Evolutionary conservation across 768 basidiomycete species (phyloP), one percentile per base, ranked within the genome.

Genomic region (Pholiota conissans): DNA sequence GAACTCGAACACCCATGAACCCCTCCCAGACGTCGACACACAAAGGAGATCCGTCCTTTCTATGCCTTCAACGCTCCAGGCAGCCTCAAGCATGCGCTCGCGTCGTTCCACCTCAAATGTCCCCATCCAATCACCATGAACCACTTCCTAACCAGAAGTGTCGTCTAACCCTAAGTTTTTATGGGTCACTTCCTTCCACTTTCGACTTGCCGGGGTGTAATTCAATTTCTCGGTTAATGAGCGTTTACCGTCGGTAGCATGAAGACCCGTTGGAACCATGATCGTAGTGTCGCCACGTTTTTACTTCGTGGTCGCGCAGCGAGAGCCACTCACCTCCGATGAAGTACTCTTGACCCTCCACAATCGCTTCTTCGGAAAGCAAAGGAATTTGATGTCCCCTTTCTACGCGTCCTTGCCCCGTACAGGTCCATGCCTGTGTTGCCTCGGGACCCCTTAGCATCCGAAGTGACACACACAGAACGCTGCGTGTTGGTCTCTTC

Each of bases 91-190:
- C 54, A 40, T 63, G 59, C 60, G 35, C 55, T 63, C 55, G 54
- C 56, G 64, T 58, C 59, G 39, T 60, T 65, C 63, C 73, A 76
- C 69, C 61, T 56, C 59, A 63, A 66, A 63, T 63, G 68, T 69
- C 60, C 59, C 74, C 72, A 68, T 74, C 80, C 81, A 83, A 78
- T 72, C 74, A 81, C 80, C 63, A 71, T 70, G 78, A 74, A 77
- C 72, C 78, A 76, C 75, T 73, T 70, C 68, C 69, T 64, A 67
- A 66, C 67, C 63, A 67, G 73, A 70, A 75, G 80, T 80, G 81
- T 71, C 71, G 76, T 80, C 81, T 84, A 85, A 85, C 84, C 84
- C 82, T 84, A 85, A 79, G 75, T 68, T 65, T 67, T 59, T 65
- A 65, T 65, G 66, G 76, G 72, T 69, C 63, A 61, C 55, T 73